Conservation (phyloP, 768 basidiomycete genomes). For the Dioszegia crocea region DNA sequence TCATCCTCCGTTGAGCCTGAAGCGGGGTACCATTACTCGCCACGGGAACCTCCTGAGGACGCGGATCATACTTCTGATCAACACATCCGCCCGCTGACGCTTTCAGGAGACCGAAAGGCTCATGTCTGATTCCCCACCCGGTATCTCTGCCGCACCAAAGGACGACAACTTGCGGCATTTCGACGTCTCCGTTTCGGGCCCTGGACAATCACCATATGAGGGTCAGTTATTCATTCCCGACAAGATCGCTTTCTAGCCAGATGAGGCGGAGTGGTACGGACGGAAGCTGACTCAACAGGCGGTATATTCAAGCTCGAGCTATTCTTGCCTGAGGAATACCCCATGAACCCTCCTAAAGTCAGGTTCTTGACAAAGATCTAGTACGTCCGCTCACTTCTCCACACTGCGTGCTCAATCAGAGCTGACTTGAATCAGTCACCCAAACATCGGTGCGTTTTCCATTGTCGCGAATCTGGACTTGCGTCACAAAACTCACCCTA, state of each 20-base stretch:
- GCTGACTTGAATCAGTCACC: conserved; percentile 56
- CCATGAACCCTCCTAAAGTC: conserved; percentile 98
- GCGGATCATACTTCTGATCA: no score
- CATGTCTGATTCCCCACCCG: conserved; percentile 92
- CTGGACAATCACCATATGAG: conserved; percentile 87
- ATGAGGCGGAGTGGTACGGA: neutral
- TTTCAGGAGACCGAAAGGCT: conserved; percentile 92
- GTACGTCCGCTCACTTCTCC: conserved; percentile 16
- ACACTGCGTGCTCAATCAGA: neutral
- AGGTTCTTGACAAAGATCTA: conserved; percentile 97
- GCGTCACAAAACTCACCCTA: neutral
- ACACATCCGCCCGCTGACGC: neutral
- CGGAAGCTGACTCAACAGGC: conserved; percentile 54
- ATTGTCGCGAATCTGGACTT: neutral
- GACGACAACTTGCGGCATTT: conserved; percentile 98
- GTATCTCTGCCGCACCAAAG: conserved; percentile 90
- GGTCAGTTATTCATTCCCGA: no score
- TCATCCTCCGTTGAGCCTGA: no score
- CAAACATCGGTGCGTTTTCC: conserved; percentile 77
- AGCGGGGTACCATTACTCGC: no score
- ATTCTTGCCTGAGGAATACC: conserved; percentile 98
- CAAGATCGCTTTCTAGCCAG: no score
- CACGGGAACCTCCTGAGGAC: no score
- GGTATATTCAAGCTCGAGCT: conserved; percentile 94
- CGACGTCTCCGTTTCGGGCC: conserved; percentile 94